Evolutionary conservation across 352 stramenopile genomes (phyloP).

Genomic region (Phytophthora fragariaefolia): DNA sequence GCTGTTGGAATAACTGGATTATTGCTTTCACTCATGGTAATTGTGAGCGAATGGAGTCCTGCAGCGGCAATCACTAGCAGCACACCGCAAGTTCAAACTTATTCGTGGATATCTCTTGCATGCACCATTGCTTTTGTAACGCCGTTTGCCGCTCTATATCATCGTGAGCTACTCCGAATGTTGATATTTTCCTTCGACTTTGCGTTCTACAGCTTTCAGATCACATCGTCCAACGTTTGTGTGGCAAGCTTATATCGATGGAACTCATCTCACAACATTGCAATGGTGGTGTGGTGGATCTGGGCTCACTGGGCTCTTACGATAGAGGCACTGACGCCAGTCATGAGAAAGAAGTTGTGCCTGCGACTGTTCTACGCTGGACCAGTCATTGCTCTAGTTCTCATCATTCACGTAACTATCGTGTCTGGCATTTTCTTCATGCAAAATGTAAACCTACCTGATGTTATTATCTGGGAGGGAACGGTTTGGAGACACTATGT

Average conservation of each 20-base stretch:
- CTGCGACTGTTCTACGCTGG: not conserved
- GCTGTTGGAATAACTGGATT: not conserved
- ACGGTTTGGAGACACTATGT: not conserved
- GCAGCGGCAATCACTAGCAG: not conserved
- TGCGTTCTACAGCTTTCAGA: constrained; percentile 35
- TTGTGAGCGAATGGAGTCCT: not conserved
- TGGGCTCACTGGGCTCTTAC: constrained; percentile 33
- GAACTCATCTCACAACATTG: constrained; percentile 10
- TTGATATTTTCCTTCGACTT: constrained; percentile 46
- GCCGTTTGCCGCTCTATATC: constrained; percentile 2
- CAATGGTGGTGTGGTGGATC: constrained; percentile 8
- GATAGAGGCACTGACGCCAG: constrained; percentile 33
- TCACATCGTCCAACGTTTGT: constrained; percentile 26
- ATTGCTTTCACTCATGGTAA: not conserved
- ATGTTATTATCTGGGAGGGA: not conserved
- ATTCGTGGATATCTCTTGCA: not conserved
- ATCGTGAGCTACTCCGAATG: constrained; percentile 31
- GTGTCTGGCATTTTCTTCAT: not conserved
- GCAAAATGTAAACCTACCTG: not conserved
- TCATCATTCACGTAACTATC: not conserved
- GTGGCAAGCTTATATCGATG: constrained; percentile 19
- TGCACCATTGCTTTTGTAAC: constrained; percentile 3
- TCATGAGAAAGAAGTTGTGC: constrained; percentile 22
- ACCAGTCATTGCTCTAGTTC: not conserved
- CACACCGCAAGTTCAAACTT: not conserved